Base-by-base conservation (phyloP, 257 asterid genomes). In the Buddleja alternifolia region DNA sequence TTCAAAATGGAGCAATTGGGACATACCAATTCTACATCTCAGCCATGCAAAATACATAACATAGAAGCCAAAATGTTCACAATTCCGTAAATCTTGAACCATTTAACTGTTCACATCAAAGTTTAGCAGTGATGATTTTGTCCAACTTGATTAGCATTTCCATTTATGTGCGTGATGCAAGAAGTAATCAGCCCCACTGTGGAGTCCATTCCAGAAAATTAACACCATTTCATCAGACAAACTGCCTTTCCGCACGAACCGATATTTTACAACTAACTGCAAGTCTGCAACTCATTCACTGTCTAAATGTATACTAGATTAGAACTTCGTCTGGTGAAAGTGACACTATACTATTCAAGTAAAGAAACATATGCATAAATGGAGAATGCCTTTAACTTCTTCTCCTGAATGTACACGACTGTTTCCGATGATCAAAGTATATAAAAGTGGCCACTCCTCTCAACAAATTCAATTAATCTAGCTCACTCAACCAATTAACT, bases 381-480 rank as follows among this genome's bases (percentile, higher is more conserved):
- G 16, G 32, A 42, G 54, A 57, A 70, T 59, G 64, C 37, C 48
- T 56, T 56, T 11, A 14, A 44, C 55, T 65, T 57, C 42, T 32
- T 56, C 37, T 66, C 62, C 67, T 20, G 54, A 41, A 40, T 54
- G 39, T 55, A 45, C 42, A 15, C 12, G 51, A 65, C 23, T 32
- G 51, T 63, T 29, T 54, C 60, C 65, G 50, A 20, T 57, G 17
- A 48, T 45, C 34, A 10, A 25, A 40, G 7, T 12, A 62, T 50
- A 39, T 40, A 29, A 19, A 15, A 46, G 36, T 4, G 42, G 15
- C 55, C 69, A 60, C 12, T 54, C 59, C 71, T 45, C 71, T 41
- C 61, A 45, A 21, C 20, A 29, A 29, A 44, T 37, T 16, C 19
- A 20, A 37, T 52, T 36, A 39, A n/a, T n/a, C n/a, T n/a, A n/a